Evolutionary conservation across 2,329 filamentous ascomycete species (phyloP).

Genomic region (Aureobasidium sp.): DNA sequence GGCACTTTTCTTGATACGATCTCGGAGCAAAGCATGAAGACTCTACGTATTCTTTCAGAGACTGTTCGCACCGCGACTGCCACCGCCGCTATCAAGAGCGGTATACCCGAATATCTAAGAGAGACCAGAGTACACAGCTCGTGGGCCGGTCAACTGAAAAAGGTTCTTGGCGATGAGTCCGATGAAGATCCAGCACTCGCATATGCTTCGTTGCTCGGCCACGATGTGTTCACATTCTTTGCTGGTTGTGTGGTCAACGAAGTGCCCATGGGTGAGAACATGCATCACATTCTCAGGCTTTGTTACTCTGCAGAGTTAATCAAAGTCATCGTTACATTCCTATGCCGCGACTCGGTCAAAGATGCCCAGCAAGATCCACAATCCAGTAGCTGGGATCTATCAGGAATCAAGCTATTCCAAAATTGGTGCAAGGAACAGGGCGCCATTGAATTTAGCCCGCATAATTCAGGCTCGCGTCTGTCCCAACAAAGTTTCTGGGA

Average conservation of each 20-base stretch:
- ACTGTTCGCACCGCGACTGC: constrained; percentile 41
- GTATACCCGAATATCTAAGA: constrained; percentile 5
- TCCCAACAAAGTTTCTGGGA: not conserved
- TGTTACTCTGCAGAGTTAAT: constrained; percentile 90
- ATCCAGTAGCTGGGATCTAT: constrained; percentile 12
- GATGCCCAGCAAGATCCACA: not conserved
- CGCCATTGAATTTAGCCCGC: not conserved
- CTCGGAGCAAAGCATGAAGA: constrained; percentile 74
- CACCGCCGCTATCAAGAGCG: not conserved
- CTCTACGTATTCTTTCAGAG: constrained; percentile 81
- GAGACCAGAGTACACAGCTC: constrained; percentile 7
- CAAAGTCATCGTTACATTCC: constrained; percentile 58
- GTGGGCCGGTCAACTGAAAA: constrained; percentile 3
- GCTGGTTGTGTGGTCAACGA: constrained; percentile 56
- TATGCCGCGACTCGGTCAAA: not conserved
- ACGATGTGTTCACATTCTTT: constrained; percentile 74
- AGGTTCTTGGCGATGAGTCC: constrained; percentile 20
- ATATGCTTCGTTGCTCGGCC: constrained; percentile 53
- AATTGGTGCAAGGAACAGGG: not conserved
- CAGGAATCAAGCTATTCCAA: constrained; percentile 6
- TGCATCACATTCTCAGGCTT: constrained; percentile 71
- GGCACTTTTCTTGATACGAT: constrained; percentile 76
- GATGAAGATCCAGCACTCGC: constrained; percentile 30
- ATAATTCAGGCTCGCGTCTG: not conserved
- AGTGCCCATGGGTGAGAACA: constrained; percentile 56